A percentile compares a stretch with the other conserved stretches of the same genome.
These are phyloP conservation scores for Macrolepiota dolichaula DNA, from an alignment of 768 basidiomycete species.

Conservation along the genomic window DNA sequence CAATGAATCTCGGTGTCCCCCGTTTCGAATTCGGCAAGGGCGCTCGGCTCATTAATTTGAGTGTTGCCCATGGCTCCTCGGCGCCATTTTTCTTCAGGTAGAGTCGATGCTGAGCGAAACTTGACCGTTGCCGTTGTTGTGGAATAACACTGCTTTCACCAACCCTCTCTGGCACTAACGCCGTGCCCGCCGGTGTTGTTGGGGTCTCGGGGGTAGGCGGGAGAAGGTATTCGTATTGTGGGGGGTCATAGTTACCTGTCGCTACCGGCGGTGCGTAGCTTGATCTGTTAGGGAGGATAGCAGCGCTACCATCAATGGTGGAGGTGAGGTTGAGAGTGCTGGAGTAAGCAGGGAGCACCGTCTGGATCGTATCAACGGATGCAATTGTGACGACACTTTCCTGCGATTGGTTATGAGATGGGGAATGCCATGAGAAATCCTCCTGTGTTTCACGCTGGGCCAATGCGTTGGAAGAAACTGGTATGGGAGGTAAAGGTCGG, in stretches of 20 bases:
- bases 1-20: conserved; percentile 17
- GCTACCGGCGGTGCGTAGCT: neutral
- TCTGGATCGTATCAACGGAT: neutral
- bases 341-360: neutral
- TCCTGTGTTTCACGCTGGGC: too few species aligned
- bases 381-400: neutral
- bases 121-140: neutral
- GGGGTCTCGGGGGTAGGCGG: neutral
- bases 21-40: conserved; percentile 2
- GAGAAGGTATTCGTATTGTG: neutral
- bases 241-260: neutral
- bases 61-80: conserved; percentile 16
- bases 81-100: neutral
- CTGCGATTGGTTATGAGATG: neutral
- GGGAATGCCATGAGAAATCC: neutral
- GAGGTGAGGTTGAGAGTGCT: neutral
- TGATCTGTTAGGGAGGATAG: neutral
- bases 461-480: too few species aligned
- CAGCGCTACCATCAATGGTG: neutral
- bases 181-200: neutral
- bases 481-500: too few species aligned
- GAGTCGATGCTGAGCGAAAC: neutral
- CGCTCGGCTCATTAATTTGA: conserved; percentile 16
- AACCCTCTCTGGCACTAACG: neutral
- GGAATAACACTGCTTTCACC: too few species aligned